A percentile compares a stretch with the other conserved stretches of the same genome.
phyloP scores from a whole-genome alignment of 805 yeast species.

The Hanseniaspora mollemarum region DNA sequence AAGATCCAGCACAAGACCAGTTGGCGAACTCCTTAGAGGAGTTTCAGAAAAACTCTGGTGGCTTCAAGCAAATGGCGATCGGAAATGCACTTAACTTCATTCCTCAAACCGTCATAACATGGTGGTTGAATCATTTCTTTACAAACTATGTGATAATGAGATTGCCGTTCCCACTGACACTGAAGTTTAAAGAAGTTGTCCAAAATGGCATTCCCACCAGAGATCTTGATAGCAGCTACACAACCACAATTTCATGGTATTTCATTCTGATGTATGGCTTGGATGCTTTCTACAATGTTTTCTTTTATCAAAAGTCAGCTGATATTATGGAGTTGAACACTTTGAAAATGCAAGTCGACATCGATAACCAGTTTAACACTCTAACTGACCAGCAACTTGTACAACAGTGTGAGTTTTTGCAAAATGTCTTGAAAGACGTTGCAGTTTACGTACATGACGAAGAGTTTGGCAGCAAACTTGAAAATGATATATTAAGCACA shows the following conservation, averaged over 20 bases:
- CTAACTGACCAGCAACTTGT: conserved; percentile 16
- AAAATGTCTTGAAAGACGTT: conserved; percentile 62
- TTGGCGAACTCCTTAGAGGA: conserved; percentile 11
- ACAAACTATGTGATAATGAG: conserved; percentile 81
- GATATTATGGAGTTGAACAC: conserved; percentile 9
- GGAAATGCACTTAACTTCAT: conserved; percentile 71
- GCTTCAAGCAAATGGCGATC: conserved; percentile 64
- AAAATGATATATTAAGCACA: conserved; percentile 39
- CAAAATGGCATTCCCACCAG: conserved; percentile 78
- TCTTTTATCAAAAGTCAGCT: conserved; percentile 39
- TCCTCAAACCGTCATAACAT: conserved; percentile 90
- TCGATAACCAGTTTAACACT: conserved; percentile 12
- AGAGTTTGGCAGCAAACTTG: conserved; percentile 48
- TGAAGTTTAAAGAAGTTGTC: conserved; percentile 81
- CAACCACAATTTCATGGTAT: conserved; percentile 90
- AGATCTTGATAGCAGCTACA: conserved; percentile 84
- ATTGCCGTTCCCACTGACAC: conserved; percentile 83
- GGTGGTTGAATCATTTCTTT: conserved; percentile 89
- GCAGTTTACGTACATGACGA: conserved; percentile 51
- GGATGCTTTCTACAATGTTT: conserved; percentile 60
- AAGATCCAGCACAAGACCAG: conserved; percentile 45
- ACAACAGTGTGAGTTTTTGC: conserved; percentile 36
- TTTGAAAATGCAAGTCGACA: conserved; percentile 11
- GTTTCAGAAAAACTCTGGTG: conserved; percentile 39
- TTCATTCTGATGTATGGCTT: conserved; percentile 79